Percentiles rank a stretch among this genome's conserved stretches.
phyloP scores from a whole-genome alignment of 495 filamentous ascomycete genomes.

The Penicillium malachiteum region DNA sequence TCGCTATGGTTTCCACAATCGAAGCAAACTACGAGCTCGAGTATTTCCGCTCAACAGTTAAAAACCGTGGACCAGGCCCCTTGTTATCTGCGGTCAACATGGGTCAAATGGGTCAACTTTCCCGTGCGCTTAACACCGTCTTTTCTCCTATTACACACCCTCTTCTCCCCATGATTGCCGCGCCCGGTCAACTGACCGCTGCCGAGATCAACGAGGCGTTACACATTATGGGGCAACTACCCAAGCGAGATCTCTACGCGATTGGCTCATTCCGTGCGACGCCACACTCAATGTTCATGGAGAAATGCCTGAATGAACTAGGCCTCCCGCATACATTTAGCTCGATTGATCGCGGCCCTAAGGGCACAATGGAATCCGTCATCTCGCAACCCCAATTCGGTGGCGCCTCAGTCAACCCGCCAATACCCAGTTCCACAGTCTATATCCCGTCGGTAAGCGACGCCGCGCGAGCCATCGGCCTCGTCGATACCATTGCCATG shows the following conservation, averaged over 20 bases:
- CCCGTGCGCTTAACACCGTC: slow-evolving; percentile 74
- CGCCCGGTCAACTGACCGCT: slow-evolving; percentile 78
- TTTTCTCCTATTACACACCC: slow-evolving; percentile 87
- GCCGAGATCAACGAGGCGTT: slow-evolving; percentile 79
- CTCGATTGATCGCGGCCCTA: slow-evolving; percentile 68
- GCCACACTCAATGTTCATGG: slow-evolving; percentile 78
- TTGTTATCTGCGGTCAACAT: slow-evolving; percentile 83
- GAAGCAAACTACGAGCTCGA: slow-evolving; percentile 86
- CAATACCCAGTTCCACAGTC: slow-evolving; percentile 49
- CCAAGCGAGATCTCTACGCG: slow-evolving; percentile 75
- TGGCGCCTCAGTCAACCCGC: slow-evolving; percentile 74
- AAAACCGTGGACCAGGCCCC: slow-evolving; percentile 60
- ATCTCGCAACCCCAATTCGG: slow-evolving; percentile 71
- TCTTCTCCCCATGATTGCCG: slow-evolving; percentile 77
- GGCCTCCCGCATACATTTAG: slow-evolving; percentile 77
- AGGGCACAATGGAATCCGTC: slow-evolving; percentile 62
- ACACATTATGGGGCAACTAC: slow-evolving; percentile 74
- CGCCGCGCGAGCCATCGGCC: slow-evolving; percentile 70
- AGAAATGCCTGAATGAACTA: slow-evolving; percentile 85
- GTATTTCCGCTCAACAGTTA: slow-evolving; percentile 79
- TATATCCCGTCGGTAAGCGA: slow-evolving; percentile 67
- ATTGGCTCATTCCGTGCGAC: slow-evolving; percentile 70
- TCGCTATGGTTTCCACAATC: slow-evolving; percentile 71
- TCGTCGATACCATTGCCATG: slow-evolving; percentile 76
- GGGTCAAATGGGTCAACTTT: slow-evolving; percentile 79